Percentiles rank a stretch among this genome's conserved stretches.
Evolutionary conservation across 306 rosid genomes (phyloP).

Genomic region (Quercus suber): DNA sequence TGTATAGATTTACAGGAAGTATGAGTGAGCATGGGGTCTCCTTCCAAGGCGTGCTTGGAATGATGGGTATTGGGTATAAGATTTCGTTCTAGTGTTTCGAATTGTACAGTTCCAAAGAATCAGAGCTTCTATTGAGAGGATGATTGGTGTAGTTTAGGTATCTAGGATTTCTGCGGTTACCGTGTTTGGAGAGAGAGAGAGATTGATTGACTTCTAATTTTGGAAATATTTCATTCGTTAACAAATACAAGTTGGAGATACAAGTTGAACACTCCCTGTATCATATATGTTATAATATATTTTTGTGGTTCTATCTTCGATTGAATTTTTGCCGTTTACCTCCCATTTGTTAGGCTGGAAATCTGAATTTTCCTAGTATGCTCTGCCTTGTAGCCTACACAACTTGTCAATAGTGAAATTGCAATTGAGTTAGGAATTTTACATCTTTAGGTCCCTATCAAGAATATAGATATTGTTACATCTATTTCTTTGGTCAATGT

Average conservation of each 20-base stretch:
- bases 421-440: background rate
- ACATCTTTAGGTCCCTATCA: background rate
- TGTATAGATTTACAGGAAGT: constrained; percentile 57
- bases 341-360: background rate
- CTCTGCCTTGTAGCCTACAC: no score
- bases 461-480: background rate
- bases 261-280: constrained; percentile 32
- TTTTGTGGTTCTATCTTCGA: constrained; percentile 21
- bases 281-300: constrained; percentile 39
- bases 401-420: background rate
- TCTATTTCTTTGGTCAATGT: background rate
- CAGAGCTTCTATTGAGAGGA: constrained; percentile 25
- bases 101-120: constrained; percentile 62
- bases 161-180: constrained; percentile 29
- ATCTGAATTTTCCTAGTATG: no score
- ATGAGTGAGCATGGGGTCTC: constrained; percentile 72
- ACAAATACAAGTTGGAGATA: constrained; percentile 38
- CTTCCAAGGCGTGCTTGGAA: constrained; percentile 53
- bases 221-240: constrained; percentile 50
- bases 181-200: constrained; percentile 24
- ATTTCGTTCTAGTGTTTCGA: constrained; percentile 24
- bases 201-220: constrained; percentile 49
- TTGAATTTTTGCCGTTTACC: background rate
- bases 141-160: constrained; percentile 44
- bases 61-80: constrained; percentile 47